Conservation (phyloP, 2,329 filamentous ascomycete genomes). For the Clonostachys chloroleuca region DNA sequence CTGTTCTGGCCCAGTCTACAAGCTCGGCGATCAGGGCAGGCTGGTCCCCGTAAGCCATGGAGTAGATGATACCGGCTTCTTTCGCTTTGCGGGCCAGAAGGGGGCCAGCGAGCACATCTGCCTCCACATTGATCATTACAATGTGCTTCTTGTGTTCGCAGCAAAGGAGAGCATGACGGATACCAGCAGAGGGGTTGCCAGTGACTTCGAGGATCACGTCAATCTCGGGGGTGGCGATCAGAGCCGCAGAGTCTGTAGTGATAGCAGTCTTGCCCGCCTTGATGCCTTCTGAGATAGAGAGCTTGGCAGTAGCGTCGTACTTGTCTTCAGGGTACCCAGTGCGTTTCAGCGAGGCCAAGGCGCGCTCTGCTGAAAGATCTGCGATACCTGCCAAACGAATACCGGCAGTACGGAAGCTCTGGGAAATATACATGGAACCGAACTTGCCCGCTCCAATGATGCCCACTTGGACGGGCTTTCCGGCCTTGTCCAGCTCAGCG, state of each 20-base stretch:
- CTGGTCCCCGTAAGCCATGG: slow-evolving; percentile 40
- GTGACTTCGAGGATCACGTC: slow-evolving; percentile 38
- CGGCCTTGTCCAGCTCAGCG: slow-evolving; percentile 26
- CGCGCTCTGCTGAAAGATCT: slow-evolving; percentile 32
- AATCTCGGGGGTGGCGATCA: slow-evolving; percentile 35
- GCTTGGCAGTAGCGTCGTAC: slow-evolving; percentile 23
- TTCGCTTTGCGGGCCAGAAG: slow-evolving; percentile 30
- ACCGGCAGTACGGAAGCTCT: slow-evolving; percentile 33
- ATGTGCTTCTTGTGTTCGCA: slow-evolving; percentile 43
- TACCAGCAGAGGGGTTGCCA: slow-evolving; percentile 33
- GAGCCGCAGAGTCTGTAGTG: slow-evolving; percentile 31
- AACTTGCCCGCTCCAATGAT: slow-evolving; percentile 41
- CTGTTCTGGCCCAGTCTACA: slow-evolving; percentile 36
- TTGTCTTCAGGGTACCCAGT: slow-evolving; percentile 31
- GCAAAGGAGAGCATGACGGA: slow-evolving; percentile 34
- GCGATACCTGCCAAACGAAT: slow-evolving; percentile 36
- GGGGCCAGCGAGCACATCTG: slow-evolving; percentile 35
- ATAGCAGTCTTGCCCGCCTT: slow-evolving; percentile 31
- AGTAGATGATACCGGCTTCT: slow-evolving; percentile 40
- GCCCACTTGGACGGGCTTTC: slow-evolving; percentile 33
- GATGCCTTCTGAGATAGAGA: slow-evolving; percentile 30
- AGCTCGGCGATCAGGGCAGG: slow-evolving; percentile 34
- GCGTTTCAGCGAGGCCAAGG: slow-evolving; percentile 29
- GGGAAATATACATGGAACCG: slow-evolving; percentile 40
- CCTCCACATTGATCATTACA: slow-evolving; percentile 41